phyloP scores from a whole-genome alignment of 768 basidiomycete species.

The Neoboletus magnificus region DNA sequence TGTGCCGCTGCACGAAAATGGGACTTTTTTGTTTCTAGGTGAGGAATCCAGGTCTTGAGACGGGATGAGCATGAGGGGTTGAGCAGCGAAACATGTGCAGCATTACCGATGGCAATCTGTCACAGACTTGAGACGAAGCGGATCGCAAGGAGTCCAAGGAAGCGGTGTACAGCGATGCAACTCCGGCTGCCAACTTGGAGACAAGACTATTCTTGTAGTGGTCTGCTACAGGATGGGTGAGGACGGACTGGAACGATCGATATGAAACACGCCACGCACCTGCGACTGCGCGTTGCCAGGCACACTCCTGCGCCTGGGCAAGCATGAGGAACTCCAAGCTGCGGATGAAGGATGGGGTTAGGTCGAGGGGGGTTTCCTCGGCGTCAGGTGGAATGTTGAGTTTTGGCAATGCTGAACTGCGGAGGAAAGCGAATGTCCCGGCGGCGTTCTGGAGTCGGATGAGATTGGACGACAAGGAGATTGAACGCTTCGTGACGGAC shows the following conservation, averaged over 20 bases:
- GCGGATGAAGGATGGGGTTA: constrained; percentile 57
- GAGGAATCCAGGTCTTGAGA: constrained; percentile 65
- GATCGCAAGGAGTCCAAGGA: constrained; percentile 45
- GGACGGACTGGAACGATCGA: not conserved
- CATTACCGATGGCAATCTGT: constrained; percentile 55
- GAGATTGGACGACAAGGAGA: constrained; percentile 13
- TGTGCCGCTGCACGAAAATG: constrained; percentile 92
- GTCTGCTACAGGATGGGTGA: constrained; percentile 33
- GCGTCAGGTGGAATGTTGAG: constrained; percentile 45
- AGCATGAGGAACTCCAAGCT: constrained; percentile 76
- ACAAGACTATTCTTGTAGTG: constrained; percentile 79
- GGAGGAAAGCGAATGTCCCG: constrained; percentile 64
- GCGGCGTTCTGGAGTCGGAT: constrained; percentile 56
- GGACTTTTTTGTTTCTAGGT: constrained; percentile 74
- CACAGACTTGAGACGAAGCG: constrained; percentile 42
- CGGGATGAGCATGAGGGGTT: constrained; percentile 10
- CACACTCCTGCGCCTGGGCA: constrained; percentile 95
- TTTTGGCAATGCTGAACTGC: constrained; percentile 50
- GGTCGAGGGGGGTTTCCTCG: constrained; percentile 62
- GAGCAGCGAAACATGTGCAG: not conserved
- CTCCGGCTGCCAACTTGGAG: constrained; percentile 78
- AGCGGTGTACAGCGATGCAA: constrained; percentile 61
- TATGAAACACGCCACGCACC: constrained; percentile 41
- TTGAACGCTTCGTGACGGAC: constrained; percentile 32
- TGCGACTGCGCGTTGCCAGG: constrained; percentile 88